phyloP scores from a whole-genome alignment of 345 rosid species.

The Gossypium turneri region DNA sequence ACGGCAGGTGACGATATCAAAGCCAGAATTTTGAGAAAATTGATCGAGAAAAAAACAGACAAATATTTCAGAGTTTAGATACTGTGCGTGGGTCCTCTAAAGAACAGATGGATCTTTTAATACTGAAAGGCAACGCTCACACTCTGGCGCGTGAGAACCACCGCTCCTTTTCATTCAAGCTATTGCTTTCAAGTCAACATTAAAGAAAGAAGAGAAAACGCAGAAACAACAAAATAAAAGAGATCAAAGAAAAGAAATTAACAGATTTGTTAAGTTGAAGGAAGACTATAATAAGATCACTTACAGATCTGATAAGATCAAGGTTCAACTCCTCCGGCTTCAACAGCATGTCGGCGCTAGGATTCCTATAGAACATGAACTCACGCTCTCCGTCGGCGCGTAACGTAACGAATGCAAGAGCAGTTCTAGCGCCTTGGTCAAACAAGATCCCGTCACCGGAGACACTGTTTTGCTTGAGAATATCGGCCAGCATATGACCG shows the following conservation, averaged over 20 bases:
- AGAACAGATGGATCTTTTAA: not conserved
- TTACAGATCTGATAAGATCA: constrained; percentile 84
- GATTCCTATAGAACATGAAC: constrained; percentile 93
- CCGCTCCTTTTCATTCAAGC: not conserved
- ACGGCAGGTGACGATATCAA: not conserved
- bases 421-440: constrained; percentile 94
- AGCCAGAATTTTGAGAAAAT: not conserved
- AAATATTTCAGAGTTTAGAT: not conserved
- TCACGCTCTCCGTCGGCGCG: constrained; percentile 98
- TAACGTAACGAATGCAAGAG: constrained; percentile 86
- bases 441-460: constrained; percentile 69
- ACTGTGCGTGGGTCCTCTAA: not conserved
- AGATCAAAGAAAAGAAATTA: not conserved
- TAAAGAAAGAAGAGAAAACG: not conserved
- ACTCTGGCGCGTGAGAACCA: not conserved
- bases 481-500: constrained; percentile 93
- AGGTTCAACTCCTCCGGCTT: constrained; percentile 80
- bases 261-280: not conserved
- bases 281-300: constrained; percentile 16
- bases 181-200: not conserved
- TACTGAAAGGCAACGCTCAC: not conserved
- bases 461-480: constrained; percentile 82
- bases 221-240: not conserved
- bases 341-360: constrained; percentile 94
- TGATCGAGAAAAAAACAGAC: not conserved